Base-by-base conservation (phyloP, 2,329 filamentous ascomycete species). In the Aureobasidium zeae region DNA sequence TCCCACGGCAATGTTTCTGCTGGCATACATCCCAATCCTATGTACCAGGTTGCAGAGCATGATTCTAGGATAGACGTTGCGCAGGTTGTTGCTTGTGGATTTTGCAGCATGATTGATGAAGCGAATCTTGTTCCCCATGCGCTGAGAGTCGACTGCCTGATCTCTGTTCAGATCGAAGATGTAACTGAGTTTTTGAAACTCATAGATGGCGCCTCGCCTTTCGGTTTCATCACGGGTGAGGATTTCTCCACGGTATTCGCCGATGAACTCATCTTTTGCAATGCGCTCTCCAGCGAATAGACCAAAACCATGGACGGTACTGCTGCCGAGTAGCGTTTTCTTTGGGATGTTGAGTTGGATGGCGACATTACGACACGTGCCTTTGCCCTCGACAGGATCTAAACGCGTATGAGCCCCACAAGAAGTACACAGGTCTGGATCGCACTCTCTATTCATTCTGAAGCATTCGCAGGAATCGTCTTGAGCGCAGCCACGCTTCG, bases 191-290 rank as follows among this genome's bases (percentile, higher is more conserved):
- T 75, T 74, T 16, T 74, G 73, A 32, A 70, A 63, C 45, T 74
- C 70, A 50, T 79, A 74, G 44, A 82, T 73, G 45, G 79, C 79
- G 61, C 81, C 79, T 26, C 83, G 72, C 3, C 83, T 74, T 17
- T 84, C 76, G 3, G 77, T 77, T 57, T 88, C 83, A 35, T 78
- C 71, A 28, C 76, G 73, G 4, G 76, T 79, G 46, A 89, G 80
- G 9, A 86, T 69, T 58, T 91, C 86, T 34, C 86, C 86, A 2
- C 78, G 77, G 58, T 91, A 91, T 58, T 91, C 86, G 22, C 83
- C 81, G 13, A 91, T 70, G 52, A 83, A 89, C n/a, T 83, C 79
- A 41, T 80, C 77, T 48, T 74, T 70, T 3, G 67, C 66, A 48
- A 86, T 77, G 44, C 77, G 68, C 55, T 86, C 79, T 3, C 78